A percentile compares a stretch with the other conserved stretches of the same genome.
Evolutionary conservation across 495 filamentous ascomycete species (phyloP).

Genomic region (Aspergillus baeticus): DNA sequence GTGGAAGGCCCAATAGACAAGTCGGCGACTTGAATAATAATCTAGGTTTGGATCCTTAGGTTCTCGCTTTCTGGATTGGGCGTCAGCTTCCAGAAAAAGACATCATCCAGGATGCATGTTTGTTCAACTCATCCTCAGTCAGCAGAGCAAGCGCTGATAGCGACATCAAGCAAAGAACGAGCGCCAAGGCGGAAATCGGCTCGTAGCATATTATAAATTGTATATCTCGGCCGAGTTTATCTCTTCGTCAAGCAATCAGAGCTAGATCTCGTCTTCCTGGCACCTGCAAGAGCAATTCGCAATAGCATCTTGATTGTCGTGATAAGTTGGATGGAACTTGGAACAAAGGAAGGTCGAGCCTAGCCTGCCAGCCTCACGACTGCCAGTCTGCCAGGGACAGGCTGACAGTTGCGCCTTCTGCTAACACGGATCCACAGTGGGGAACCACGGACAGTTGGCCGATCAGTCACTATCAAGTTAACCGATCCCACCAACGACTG

Average conservation of each 20-base stretch:
- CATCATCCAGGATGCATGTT: no score
- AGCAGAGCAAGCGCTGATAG: no score
- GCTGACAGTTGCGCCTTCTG: background rate
- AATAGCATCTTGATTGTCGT: constrained; percentile 1
- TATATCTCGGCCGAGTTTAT: constrained; percentile 2
- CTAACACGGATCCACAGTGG: constrained; percentile 3
- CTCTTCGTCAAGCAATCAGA: background rate
- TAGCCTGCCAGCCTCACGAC: background rate
- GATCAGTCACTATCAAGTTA: constrained; percentile 10
- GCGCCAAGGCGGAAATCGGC: constrained; percentile 7
- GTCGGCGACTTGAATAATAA: no score
- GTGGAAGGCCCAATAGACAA: no score
- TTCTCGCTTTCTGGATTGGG: no score
- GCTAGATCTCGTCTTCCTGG: background rate
- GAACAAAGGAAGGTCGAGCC: background rate
- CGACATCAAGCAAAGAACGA: background rate
- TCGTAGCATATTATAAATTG: background rate
- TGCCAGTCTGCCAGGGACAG: constrained; percentile 1
- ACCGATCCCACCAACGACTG: background rate
- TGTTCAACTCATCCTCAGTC: no score
- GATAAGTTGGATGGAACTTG: background rate
- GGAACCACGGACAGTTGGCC: constrained; percentile 1
- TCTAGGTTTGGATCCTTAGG: no score
- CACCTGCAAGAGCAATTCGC: background rate
- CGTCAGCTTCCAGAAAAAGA: no score